Conservation (phyloP, 805 yeast species). For the Isabelozyma gotoi region DNA sequence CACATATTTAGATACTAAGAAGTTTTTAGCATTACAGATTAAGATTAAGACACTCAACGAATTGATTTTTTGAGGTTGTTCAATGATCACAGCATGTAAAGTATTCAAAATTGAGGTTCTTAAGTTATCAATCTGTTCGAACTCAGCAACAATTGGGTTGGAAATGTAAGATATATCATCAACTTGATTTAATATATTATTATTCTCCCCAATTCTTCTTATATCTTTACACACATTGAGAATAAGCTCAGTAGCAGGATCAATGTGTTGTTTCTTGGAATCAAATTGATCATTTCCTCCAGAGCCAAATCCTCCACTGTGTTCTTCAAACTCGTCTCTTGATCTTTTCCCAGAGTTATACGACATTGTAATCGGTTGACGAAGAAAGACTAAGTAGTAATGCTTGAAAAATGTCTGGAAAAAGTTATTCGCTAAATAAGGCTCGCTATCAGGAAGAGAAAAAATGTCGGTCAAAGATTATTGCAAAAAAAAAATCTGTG, state of each 20-base stretch:
- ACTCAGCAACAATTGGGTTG: slow-evolving; percentile 63
- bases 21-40: slow-evolving; percentile 62
- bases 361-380: slow-evolving; percentile 1
- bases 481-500: neutral
- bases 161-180: slow-evolving; percentile 64
- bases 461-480: neutral
- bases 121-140: slow-evolving; percentile 60
- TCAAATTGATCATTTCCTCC: slow-evolving; percentile 29
- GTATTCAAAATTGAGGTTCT: slow-evolving; percentile 61
- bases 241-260: slow-evolving; percentile 41
- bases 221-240: slow-evolving; percentile 46
- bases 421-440: neutral
- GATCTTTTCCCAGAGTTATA: slow-evolving; percentile 21
- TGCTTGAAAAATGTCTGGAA: neutral
- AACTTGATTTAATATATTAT: slow-evolving; percentile 37
- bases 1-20: slow-evolving; percentile 65
- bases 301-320: neutral
- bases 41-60: slow-evolving; percentile 68
- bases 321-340: slow-evolving; percentile 26
- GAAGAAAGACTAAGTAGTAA: neutral
- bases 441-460: neutral
- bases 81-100: slow-evolving; percentile 66
- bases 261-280: slow-evolving; percentile 37
- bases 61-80: slow-evolving; percentile 89
- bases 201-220: slow-evolving; percentile 43